Base-by-base conservation (phyloP, 441 rosid species). In the Mallotus repandus region DNA sequence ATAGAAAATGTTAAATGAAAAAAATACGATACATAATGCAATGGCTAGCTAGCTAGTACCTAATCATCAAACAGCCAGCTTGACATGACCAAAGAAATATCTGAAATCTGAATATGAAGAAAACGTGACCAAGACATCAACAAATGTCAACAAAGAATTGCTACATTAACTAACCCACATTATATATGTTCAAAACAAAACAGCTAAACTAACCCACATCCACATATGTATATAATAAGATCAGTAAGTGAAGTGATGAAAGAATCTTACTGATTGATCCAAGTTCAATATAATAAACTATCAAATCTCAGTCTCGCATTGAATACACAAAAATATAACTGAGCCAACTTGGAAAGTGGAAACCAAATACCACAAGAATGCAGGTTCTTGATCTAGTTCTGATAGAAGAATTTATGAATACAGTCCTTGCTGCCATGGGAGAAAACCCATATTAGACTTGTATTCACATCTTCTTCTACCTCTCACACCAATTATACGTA, bases 401-500 rank as follows among this genome's bases (percentile, higher is more conserved):
- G 77, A 81, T 79, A 86, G 87, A 89, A 85, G 89, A 85, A 81
- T 49, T 62, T 76, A 72, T 85, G 89, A 84, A 85, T 82, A 83
- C 78, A 76, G 74, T 80, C 64, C 80, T 76, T 64, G 54, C 5
- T 72, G 74, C 69, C 75, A 74, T 49, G 56, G 16, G 16, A 67
- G 74, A 74, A 62, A 75, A 74, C 56, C 59, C 57, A 53, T 16
- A 53, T 53, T 18, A 61, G 71, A 60, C 75, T 72, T 45, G 64
- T 67, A 81, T 86, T 88, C 87, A 86, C 82, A 77, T 80, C 74
- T 83, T 84, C 87, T 83, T 85, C 86, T 80, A 82, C 69, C 82
- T 81, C 63, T 70, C 66, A 72, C 81, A 70, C 41, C 60, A 53
- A 50, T 69, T 25, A 22, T 50, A 6, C 62, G 50, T 66, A 74